Evolutionary conservation across 2,329 filamentous ascomycete species (phyloP).

Genomic region (Arthrobotrys sphaeroides): DNA sequence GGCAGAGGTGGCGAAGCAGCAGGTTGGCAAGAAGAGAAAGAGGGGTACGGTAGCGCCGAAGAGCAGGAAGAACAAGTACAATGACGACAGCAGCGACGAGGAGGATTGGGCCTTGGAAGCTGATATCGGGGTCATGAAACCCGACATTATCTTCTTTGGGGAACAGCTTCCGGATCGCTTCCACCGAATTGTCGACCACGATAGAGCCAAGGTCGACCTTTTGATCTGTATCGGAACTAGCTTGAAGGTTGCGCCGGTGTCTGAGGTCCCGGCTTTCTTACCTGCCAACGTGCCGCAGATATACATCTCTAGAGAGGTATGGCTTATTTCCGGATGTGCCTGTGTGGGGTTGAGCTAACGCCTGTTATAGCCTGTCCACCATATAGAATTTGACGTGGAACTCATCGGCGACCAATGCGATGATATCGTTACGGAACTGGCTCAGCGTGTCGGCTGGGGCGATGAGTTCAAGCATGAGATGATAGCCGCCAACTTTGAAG

Average conservation of each 20-base stretch:
- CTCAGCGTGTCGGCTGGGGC: conserved; percentile 82
- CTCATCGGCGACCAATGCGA: conserved; percentile 90
- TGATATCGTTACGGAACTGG: conserved; percentile 85
- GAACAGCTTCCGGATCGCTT: conserved; percentile 86
- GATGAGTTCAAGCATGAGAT: conserved; percentile 75
- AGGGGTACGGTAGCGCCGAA: conserved; percentile 60
- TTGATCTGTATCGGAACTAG: conserved; percentile 96
- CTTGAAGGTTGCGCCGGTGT: conserved; percentile 93
- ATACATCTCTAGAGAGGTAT: conserved; percentile 80
- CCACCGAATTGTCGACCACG: conserved; percentile 81
- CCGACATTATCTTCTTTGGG: conserved; percentile 72
- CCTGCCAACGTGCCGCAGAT: conserved; percentile 85
- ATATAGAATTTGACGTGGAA: conserved; percentile 96
- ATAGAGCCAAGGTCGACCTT: conserved; percentile 82
- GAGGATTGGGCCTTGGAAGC: conserved; percentile 60
- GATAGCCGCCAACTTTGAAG: conserved; percentile 67
- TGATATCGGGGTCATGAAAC: conserved; percentile 62
- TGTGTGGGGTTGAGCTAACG: conserved; percentile 42
- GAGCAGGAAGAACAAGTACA: conserved; percentile 56
- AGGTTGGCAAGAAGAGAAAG: conserved; percentile 64
- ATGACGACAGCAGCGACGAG: conserved; percentile 55
- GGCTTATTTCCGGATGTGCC: conserved; percentile 55
- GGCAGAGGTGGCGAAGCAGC: conserved; percentile 66
- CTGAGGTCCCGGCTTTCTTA: conserved; percentile 84
- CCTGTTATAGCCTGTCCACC: conserved; percentile 72